These are phyloP conservation scores for Globisporangium cederbergense DNA, from an alignment of 352 stramenopile species.

Conservation along the genomic window DNA sequence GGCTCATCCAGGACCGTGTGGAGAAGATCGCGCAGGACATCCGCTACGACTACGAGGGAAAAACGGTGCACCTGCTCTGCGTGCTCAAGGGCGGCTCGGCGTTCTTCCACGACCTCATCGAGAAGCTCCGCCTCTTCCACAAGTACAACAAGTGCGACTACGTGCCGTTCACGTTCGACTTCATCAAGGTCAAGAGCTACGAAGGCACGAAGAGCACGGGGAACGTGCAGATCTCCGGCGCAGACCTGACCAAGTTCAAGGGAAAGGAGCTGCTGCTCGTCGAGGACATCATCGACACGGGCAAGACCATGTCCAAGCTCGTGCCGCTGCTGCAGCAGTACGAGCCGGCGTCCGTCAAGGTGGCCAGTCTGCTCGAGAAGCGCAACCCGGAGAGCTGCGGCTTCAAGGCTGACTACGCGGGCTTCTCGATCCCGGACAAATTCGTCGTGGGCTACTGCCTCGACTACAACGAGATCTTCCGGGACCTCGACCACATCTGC, in stretches of 20 bases:
- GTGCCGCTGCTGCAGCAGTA: slow-evolving; percentile 83
- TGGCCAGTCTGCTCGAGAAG: slow-evolving; percentile 94
- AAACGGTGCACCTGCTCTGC: slow-evolving; percentile 90
- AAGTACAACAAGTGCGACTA: slow-evolving; percentile 88
- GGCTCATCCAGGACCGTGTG: slow-evolving; percentile 89
- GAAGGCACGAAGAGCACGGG: slow-evolving; percentile 89
- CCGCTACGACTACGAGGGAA: slow-evolving; percentile 81
- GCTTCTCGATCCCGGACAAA: slow-evolving; percentile 95
- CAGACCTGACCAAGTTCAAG: slow-evolving; percentile 83
- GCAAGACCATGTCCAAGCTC: slow-evolving; percentile 91
- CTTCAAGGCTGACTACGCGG: slow-evolving; percentile 93
- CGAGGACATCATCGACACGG: slow-evolving; percentile 98
- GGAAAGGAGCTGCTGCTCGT: slow-evolving; percentile 93
- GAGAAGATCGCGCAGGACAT: slow-evolving; percentile 92
- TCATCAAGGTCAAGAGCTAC: slow-evolving; percentile 95
- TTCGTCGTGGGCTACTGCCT: slow-evolving; percentile 96
- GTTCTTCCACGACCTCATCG: slow-evolving; percentile 89
- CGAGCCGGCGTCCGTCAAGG: slow-evolving; percentile 80
- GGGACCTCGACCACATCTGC: slow-evolving; percentile 95
- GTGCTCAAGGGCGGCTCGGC: slow-evolving; percentile 89
- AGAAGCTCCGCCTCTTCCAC: slow-evolving; percentile 80
- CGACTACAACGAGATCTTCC: slow-evolving; percentile 97
- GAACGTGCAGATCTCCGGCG: slow-evolving; percentile 89
- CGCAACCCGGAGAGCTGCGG: slow-evolving; percentile 84
- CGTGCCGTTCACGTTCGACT: slow-evolving; percentile 93